Conservation (phyloP, 2,329 filamentous ascomycete genomes). For the Alternaria arbusti region DNA sequence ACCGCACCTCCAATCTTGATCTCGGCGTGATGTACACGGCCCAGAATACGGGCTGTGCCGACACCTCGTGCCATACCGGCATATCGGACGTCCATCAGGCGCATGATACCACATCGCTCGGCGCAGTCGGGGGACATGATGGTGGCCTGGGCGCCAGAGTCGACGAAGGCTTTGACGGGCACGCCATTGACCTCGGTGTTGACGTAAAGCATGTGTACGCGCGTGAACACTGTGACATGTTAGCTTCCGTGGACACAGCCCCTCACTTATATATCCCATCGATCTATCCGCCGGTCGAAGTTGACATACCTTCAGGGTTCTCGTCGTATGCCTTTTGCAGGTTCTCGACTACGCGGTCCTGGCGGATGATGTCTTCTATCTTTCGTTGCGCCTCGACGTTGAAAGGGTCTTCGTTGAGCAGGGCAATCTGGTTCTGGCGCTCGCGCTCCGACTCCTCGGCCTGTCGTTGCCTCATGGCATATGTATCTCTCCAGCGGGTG, state of each 20-base stretch:
- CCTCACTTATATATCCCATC: neutral
- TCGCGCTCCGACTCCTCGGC: constrained; percentile 76
- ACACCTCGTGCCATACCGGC: constrained; percentile 92
- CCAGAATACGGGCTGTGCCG: constrained; percentile 91
- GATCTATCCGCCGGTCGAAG: neutral
- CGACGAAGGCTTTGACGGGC: constrained; percentile 93
- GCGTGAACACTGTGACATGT: constrained; percentile 75
- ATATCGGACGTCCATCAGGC: constrained; percentile 90
- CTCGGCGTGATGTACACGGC: constrained; percentile 91
- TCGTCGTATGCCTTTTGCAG: constrained; percentile 96
- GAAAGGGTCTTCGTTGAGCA: constrained; percentile 92
- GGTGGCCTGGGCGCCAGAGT: constrained; percentile 95
- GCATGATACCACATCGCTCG: constrained; percentile 92
- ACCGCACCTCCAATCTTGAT: constrained; percentile 90
- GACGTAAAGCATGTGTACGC: constrained; percentile 95
- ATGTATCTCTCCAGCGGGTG: constrained; percentile 75
- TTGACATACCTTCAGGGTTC: constrained; percentile 83
- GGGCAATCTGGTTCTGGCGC: constrained; percentile 80
- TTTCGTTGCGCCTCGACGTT: constrained; percentile 87
- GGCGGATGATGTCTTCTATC: constrained; percentile 97
- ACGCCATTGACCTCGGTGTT: constrained; percentile 93
- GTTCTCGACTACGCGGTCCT: constrained; percentile 94
- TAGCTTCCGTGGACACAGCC: constrained; percentile 7
- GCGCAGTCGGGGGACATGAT: constrained; percentile 98
- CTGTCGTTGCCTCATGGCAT: constrained; percentile 69